Conservation (phyloP, 768 basidiomycete species). For the Psilocybe cubensis region DNA sequence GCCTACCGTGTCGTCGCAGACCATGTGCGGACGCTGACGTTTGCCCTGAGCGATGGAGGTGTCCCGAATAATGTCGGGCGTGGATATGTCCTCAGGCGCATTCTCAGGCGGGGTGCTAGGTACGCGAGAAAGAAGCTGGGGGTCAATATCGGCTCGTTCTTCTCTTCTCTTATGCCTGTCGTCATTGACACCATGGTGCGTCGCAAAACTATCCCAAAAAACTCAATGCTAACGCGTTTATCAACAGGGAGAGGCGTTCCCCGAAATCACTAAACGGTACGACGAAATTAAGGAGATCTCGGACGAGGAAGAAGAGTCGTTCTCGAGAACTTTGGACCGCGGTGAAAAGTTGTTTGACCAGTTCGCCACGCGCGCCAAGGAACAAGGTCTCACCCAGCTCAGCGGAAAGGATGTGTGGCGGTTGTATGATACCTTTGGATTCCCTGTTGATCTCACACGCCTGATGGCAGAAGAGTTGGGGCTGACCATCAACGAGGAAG, state of each 20-base stretch:
- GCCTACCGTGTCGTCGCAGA: constrained; percentile 98
- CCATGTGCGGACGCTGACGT: constrained; percentile 93
- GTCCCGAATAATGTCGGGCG: constrained; percentile 95
- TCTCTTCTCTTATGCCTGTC: constrained; percentile 89
- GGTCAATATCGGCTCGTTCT: constrained; percentile 92
- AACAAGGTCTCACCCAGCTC: constrained; percentile 65
- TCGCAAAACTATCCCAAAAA: not conserved
- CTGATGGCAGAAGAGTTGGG: constrained; percentile 97
- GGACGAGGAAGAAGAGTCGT: constrained; percentile 97
- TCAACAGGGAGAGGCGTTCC: constrained; percentile 80
- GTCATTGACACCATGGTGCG: constrained; percentile 88
- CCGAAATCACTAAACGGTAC: constrained; percentile 84
- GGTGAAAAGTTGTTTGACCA: constrained; percentile 96
- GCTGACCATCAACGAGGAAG: constrained; percentile 80
- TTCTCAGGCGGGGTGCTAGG: constrained; percentile 91
- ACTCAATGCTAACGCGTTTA: constrained; percentile 3
- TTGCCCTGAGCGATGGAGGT: constrained; percentile 96
- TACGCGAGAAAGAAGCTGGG: constrained; percentile 95
- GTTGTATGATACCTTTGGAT: constrained; percentile 97
- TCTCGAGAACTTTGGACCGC: constrained; percentile 95
- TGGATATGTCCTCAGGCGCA: constrained; percentile 95
- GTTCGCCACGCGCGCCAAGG: constrained; percentile 71
- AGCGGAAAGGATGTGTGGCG: constrained; percentile 96
- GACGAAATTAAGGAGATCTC: constrained; percentile 92
- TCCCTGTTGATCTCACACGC: constrained; percentile 94